These are phyloP conservation scores for Populus hybrid DNA, from an alignment of 441 rosid species.

Conservation along the genomic window DNA sequence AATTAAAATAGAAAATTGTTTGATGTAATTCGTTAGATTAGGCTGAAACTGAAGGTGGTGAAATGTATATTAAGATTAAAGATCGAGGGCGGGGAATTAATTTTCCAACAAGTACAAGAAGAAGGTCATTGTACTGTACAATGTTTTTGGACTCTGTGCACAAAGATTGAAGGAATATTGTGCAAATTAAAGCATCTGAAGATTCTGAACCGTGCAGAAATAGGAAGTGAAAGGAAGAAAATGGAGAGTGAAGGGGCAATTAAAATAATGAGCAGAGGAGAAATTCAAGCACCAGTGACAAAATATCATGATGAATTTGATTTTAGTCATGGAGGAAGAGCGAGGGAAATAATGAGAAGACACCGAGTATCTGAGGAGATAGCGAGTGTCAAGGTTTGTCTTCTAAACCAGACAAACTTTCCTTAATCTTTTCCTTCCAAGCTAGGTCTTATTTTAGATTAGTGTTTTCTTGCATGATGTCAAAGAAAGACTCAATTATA, in stretches of 20 bases:
- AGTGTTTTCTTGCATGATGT: not conserved
- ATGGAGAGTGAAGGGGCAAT: not conserved
- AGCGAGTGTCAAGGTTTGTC: not conserved
- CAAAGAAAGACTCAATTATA: not conserved
- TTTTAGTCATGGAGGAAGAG: not conserved
- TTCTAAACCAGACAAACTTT: not conserved
- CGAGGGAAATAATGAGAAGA: not conserved
- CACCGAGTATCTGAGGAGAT: not conserved
- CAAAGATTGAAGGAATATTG: not conserved
- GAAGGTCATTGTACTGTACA: not conserved
- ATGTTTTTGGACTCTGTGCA: not conserved
- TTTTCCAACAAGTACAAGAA: not conserved
- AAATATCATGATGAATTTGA: not conserved
- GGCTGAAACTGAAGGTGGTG: not conserved
- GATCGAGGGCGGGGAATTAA: not conserved
- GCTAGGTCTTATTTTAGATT: not conserved
- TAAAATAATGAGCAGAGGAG: not conserved
- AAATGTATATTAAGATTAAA: too few relatives aligned
- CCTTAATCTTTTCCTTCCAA: not conserved
- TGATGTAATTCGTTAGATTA: too few relatives aligned
- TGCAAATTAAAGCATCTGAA: not conserved
- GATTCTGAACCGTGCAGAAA: not conserved
- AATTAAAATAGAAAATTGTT: too few relatives aligned
- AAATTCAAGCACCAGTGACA: not conserved
- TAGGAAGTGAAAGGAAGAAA: not conserved